Evolutionary conservation across 306 rosid species (phyloP), one percentile per base, ranked within the genome.

Genomic region (Castanea mollissima): DNA sequence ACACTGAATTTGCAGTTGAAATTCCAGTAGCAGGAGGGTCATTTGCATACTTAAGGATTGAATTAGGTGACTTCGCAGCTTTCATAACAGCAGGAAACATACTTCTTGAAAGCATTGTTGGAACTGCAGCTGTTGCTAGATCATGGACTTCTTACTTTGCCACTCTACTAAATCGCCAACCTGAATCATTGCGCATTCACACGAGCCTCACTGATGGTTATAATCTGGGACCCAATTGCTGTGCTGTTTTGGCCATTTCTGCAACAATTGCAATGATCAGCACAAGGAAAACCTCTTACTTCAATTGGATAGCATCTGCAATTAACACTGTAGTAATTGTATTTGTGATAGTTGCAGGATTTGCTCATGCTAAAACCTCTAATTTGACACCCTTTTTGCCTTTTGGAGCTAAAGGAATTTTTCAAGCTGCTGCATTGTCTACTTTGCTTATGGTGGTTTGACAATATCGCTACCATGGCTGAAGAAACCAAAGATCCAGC

Each of bases 91-190:
- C 98, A 5, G 98, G 89, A 58, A 91, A 91, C 84, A 88, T 93
- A 52, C 87, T 93, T 21, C 97, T 91, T 8, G 97, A 91, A 29
- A 54, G 92, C 81, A 44, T 93, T 4, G 84, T 91, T 7, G 91
- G 93, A 75, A 77, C 83, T 54, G 94, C 98, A 16, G 98, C 89
- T 0, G 98, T 86, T 1, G 84, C 92, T 5, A 85, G 98, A 74
- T 55, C 89, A 18, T 93, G 97, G 98, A 93, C 98, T 19, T 93
- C 97, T 71, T 93, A 90, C 84, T 91, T 93, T 68, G 83, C 93
- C 23, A 69, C 76, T 1, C 92, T 93, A 31, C 57, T 91, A 73
- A 83, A 93, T 51, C 90, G 83, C 67, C 91, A 85, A 0, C 64
- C 54, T 11, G 34, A 91, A 51, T 90, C 93, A 0, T 69, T 93